Evolutionary conservation across 1,284 basidiomycete species (phyloP).

Genomic region (Puccinia polysora): DNA sequence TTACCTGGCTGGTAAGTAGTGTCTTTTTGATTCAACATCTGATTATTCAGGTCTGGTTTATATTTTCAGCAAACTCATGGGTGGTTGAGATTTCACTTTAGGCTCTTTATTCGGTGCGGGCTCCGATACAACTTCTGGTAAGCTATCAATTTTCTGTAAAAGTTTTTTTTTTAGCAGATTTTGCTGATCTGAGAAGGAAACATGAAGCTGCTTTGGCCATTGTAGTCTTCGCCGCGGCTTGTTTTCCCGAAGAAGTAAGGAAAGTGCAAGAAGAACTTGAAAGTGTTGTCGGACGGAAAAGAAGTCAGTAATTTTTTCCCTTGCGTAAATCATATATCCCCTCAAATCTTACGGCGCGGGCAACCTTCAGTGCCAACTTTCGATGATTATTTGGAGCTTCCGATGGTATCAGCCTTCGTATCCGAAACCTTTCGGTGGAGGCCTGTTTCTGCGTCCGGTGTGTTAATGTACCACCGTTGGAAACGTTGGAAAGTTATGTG

Average conservation of each 20-base stretch:
- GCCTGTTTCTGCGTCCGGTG: constrained; percentile 53
- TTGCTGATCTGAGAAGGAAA: constrained; percentile 53
- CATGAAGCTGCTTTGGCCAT: constrained; percentile 60
- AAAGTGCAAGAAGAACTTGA: constrained; percentile 64
- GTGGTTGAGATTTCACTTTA: no score
- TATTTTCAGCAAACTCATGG: no score
- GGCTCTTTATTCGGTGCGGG: constrained; percentile 40
- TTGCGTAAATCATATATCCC: neutral
- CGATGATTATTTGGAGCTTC: constrained; percentile 59
- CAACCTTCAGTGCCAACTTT: constrained; percentile 50
- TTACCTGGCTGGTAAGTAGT: constrained; percentile 45
- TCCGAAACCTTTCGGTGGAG: constrained; percentile 64
- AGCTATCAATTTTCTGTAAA: neutral
- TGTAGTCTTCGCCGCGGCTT: constrained; percentile 63
- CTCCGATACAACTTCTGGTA: constrained; percentile 41
- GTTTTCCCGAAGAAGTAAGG: constrained; percentile 60
- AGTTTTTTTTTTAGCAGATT: neutral
- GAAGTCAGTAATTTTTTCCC: constrained; percentile 9
- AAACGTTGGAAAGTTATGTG: no score
- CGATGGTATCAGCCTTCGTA: constrained; percentile 62
- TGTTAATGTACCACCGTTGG: neutral
- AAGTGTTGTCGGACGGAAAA: constrained; percentile 45
- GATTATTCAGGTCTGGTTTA: no score
- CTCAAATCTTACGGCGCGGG: no score
- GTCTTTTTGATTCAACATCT: neutral